Conservation (phyloP, 225 moss, liverwort and hornwort genomes). For the Takakia lepidozioides region DNA sequence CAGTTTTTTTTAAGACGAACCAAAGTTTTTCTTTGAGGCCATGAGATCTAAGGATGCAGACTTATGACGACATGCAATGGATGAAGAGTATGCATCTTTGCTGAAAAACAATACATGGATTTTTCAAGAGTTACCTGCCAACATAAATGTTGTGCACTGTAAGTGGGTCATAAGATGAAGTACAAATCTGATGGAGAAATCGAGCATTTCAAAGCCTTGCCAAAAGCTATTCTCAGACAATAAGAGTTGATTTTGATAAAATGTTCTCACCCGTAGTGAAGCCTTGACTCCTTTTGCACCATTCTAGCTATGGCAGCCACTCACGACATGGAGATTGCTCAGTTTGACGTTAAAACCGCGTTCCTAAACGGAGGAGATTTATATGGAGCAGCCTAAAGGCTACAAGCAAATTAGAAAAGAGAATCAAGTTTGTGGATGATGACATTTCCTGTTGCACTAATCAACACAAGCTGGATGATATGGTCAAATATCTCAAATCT, state of each 20-base stretch:
- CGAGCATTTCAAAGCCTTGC: too few relatives aligned
- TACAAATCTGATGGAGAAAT: not conserved
- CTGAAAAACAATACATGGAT: too few relatives aligned
- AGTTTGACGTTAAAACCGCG: not conserved
- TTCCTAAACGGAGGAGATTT: constrained; percentile 1
- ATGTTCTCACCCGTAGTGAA: too few relatives aligned
- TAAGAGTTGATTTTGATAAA: not conserved
- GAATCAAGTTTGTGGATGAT: not conserved
- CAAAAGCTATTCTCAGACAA: not conserved
- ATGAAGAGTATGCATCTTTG: too few relatives aligned
- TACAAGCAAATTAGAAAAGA: too few relatives aligned
- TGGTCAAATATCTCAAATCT: not conserved
- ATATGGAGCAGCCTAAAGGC: constrained; percentile 1
- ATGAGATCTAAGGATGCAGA: not conserved
- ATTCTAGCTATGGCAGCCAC: constrained; percentile 1
- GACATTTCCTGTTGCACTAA: not conserved
- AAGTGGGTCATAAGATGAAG: constrained; percentile 1
- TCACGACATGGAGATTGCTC: not conserved
- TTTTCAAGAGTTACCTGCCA: too few relatives aligned
- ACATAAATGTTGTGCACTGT: not conserved
- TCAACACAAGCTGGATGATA: not conserved
- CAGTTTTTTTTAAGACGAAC: too few relatives aligned
- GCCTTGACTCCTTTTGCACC: too few relatives aligned
- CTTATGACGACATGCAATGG: not conserved
- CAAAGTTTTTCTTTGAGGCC: not conserved